Evolutionary conservation across 208 protist species (phyloP).

Genomic region (Trypanosoma melophagium): DNA sequence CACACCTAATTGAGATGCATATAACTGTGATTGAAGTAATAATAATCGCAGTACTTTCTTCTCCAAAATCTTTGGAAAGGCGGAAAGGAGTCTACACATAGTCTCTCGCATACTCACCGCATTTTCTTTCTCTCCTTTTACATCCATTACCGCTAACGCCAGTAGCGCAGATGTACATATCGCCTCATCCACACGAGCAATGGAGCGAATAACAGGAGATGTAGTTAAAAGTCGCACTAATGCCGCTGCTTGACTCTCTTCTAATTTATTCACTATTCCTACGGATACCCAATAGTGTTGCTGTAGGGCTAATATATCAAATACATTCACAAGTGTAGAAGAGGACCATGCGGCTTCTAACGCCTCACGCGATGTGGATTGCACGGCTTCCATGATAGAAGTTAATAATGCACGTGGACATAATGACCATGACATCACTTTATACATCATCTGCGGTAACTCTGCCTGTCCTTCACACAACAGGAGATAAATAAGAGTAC

Average conservation of each 20-base stretch:
- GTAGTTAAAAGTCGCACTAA: conserved; percentile 22
- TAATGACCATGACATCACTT: conserved; percentile 21
- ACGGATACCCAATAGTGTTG: conserved; percentile 22
- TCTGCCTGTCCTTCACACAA: conserved; percentile 46
- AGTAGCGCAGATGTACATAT: conserved; percentile 21
- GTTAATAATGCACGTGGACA: conserved; percentile 7
- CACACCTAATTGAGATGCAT: conserved; percentile 11
- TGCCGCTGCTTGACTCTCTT: conserved; percentile 16
- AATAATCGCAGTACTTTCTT: conserved; percentile 13
- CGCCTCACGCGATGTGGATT: conserved; percentile 19
- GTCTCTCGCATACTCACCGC: background rate
- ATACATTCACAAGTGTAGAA: conserved; percentile 10
- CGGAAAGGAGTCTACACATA: conserved; percentile 14
- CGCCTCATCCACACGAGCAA: conserved; percentile 12
- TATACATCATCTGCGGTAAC: conserved; percentile 6
- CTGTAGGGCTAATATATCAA: conserved; percentile 21
- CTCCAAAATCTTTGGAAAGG: conserved; percentile 33
- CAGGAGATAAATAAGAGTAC: conserved; percentile 40
- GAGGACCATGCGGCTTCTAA: conserved; percentile 13
- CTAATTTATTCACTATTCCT: background rate
- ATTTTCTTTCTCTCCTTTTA: conserved; percentile 1
- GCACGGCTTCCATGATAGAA: conserved; percentile 11
- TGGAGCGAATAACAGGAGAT: conserved; percentile 16
- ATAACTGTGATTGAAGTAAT: conserved; percentile 10
- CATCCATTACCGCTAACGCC: conserved; percentile 18